A percentile compares a stretch with the other conserved stretches of the same genome.
phyloP scores from a whole-genome alignment of 768 basidiomycete species.

The Antrodiella citrinella region DNA sequence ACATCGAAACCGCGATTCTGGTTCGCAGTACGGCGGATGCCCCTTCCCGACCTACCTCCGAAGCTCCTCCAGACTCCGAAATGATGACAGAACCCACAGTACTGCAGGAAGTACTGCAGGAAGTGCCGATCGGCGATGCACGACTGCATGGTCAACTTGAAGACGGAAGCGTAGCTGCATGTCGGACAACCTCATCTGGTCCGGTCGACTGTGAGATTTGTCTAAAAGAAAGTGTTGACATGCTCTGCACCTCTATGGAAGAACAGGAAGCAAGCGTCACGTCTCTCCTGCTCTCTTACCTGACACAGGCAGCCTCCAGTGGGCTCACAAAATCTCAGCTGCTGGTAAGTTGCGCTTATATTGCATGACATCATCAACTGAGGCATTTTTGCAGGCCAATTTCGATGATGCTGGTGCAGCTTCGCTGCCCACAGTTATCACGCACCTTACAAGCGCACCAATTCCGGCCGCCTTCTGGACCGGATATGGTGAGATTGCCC shows the following conservation, averaged over 20 bases:
- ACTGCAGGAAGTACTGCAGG: neutral
- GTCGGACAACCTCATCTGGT: constrained; percentile 6
- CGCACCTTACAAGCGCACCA: constrained; percentile 35
- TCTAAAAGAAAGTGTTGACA: constrained; percentile 7
- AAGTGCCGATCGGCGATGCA: neutral
- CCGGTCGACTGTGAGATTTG: constrained; percentile 20
- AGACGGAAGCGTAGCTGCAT: neutral
- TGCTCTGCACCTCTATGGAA: neutral
- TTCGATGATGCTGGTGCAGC: neutral
- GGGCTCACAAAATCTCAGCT: constrained; percentile 25
- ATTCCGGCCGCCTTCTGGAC: constrained; percentile 59
- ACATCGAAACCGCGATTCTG: constrained; percentile 64
- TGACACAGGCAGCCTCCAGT: constrained; percentile 10
- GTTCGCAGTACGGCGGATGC: constrained; percentile 25
- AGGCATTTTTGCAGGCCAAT: neutral
- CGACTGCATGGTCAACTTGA: neutral
- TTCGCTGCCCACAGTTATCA: constrained; percentile 25
- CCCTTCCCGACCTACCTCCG: neutral
- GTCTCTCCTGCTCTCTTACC: constrained; percentile 5
- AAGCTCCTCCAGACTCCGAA: neutral
- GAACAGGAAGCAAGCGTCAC: neutral
- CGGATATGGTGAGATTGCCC: constrained; percentile 47
- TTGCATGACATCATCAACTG: neutral
- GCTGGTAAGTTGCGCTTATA: neutral
- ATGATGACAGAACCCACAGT: neutral